phyloP scores from a whole-genome alignment of 306 rosid genomes.

The Dryas alaskensis region DNA sequence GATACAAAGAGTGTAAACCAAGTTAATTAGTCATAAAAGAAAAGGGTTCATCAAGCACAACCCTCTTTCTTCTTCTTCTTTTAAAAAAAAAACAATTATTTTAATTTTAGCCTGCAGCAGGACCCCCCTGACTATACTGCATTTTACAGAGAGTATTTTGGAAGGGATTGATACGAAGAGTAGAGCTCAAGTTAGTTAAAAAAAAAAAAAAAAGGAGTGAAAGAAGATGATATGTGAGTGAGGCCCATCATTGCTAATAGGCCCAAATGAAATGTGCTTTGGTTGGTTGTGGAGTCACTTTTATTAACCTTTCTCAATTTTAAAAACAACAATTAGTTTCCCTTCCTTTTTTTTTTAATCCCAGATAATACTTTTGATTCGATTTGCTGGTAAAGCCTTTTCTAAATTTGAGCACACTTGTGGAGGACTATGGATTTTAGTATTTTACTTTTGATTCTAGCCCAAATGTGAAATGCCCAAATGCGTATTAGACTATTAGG shows the following conservation, averaged over 20 bases:
- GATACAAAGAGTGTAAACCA: constrained; percentile 69
- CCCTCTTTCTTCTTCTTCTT: constrained; percentile 9
- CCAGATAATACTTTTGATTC: too few relatives aligned
- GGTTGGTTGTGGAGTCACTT: constrained; percentile 68
- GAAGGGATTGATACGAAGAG: constrained; percentile 78
- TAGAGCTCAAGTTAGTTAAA: constrained; percentile 49
- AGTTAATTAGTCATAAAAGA: constrained; percentile 49
- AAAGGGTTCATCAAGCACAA: constrained; percentile 20
- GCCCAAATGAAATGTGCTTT: constrained; percentile 50
- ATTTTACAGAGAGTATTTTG: constrained; percentile 51
- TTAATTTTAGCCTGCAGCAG: constrained; percentile 13
- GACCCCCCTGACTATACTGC: constrained; percentile 24
- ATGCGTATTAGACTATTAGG: not conserved
- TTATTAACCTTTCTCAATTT: constrained; percentile 38
- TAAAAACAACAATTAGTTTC: too few relatives aligned
- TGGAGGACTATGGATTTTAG: not conserved
- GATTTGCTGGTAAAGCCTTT: not conserved
- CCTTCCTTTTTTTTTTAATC: too few relatives aligned
- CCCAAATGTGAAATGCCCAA: not conserved
- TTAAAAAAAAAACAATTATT: not conserved
- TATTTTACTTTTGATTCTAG: not conserved
- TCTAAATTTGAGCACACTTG: not conserved
- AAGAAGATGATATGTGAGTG: constrained; percentile 16
- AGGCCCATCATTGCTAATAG: constrained; percentile 57
- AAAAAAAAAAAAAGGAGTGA: not conserved